These are phyloP conservation scores for Trichoderma cornu-damae DNA, from an alignment of 2,329 filamentous ascomycete genomes.

Conservation along the genomic window DNA sequence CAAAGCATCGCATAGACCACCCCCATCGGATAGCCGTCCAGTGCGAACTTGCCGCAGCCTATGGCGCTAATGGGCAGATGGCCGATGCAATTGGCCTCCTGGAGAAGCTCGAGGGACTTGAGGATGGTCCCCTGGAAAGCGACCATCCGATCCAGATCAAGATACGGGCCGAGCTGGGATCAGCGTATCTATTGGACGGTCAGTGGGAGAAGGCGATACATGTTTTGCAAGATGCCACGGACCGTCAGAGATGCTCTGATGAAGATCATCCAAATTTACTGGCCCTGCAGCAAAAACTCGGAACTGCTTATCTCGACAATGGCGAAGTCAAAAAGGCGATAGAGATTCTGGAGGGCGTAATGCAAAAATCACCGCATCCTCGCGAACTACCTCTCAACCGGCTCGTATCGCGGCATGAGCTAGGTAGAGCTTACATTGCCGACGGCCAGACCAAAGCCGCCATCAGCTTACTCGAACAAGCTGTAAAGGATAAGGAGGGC, in stretches of 20 bases:
- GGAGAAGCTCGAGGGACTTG: background rate
- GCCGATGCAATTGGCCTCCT: slow-evolving; percentile 2
- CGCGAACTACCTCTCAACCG: background rate
- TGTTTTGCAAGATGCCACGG: slow-evolving; percentile 6
- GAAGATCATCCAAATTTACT: background rate
- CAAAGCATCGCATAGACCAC: background rate
- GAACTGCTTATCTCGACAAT: slow-evolving; percentile 1
- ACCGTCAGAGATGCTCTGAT: background rate
- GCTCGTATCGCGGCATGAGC: slow-evolving; percentile 5
- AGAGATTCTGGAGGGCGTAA: background rate
- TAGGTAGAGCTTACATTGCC: slow-evolving; percentile 8
- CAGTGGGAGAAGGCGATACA: slow-evolving; percentile 2
- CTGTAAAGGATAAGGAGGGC: slow-evolving; percentile 7
- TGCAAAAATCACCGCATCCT: background rate
- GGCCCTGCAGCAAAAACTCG: slow-evolving; percentile 13
- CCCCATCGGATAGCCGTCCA: background rate
- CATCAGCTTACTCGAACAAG: background rate
- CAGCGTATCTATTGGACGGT: background rate
- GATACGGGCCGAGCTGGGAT: background rate
- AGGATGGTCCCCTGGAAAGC: background rate
- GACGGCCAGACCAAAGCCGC: slow-evolving; percentile 16
- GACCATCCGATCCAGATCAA: slow-evolving; percentile 8
- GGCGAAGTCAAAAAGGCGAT: slow-evolving; percentile 11
- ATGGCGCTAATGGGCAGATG: slow-evolving; percentile 6
- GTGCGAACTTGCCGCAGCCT: slow-evolving; percentile 3